These are phyloP conservation scores for carrot (Daucus carota) DNA, from an alignment of 129 eudicot genomes.

Conservation along the genomic window DH1_v3.0 NC_030386.2:33219501-33220000, in stretches of 20 bases:
- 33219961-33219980: not conserved
- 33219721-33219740: conserved; percentile 56
- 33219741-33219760: conserved; percentile 90
- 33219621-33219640: conserved; percentile 16
- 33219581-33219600: conserved; percentile 61
- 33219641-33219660: conserved; percentile 4
- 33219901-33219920: not conserved
- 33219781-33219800: not conserved
- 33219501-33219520: conserved; percentile 11
- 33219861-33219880: not conserved
- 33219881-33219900: not conserved
- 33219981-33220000: not conserved
- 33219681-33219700: conserved; percentile 88
- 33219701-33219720: conserved; percentile 85
- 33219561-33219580: conserved; percentile 20
- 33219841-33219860: not conserved
- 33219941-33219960: not conserved
- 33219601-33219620: conserved; percentile 25
- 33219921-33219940: not conserved
- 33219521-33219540: conserved; percentile 18
- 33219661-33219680: conserved; percentile 4
- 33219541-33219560: conserved; percentile 57
- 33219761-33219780: not conserved
- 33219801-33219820: not conserved
- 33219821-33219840: not conserved